A percentile compares a stretch with the other conserved stretches of the same genome.
Conservation (phyloP, 768 basidiomycete genomes). For the Pleurotus sapidus region DNA sequence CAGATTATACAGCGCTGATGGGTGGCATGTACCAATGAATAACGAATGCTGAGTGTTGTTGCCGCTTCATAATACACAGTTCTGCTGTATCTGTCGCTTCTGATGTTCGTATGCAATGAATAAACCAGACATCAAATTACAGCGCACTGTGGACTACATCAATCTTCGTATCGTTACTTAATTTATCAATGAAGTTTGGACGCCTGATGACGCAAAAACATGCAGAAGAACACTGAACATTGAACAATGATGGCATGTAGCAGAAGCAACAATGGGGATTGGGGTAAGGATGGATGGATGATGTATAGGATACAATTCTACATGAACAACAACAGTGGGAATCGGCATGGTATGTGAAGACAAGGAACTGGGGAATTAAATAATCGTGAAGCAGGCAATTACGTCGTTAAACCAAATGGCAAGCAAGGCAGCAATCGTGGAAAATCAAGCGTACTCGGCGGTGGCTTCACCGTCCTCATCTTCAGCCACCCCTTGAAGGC, state of each 20-base stretch:
- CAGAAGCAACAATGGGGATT: constrained; percentile 4
- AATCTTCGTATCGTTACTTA: too few relatives aligned
- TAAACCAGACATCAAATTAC: too few relatives aligned
- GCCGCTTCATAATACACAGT: too few relatives aligned
- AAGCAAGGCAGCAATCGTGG: not conserved
- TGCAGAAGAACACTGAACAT: too few relatives aligned
- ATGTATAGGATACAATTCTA: not conserved
- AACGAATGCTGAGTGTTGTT: not conserved
- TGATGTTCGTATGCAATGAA: too few relatives aligned
- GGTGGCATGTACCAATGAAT: constrained; percentile 19
- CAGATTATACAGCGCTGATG: constrained; percentile 54
- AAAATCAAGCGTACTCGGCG: constrained; percentile 1
- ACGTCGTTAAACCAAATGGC: not conserved
- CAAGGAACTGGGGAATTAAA: not conserved
- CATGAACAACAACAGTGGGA: not conserved
- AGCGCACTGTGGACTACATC: too few relatives aligned
- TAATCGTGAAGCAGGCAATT: not conserved
- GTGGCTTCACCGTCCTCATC: constrained; percentile 24
- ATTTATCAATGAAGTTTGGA: too few relatives aligned
- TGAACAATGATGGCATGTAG: constrained; percentile 1
- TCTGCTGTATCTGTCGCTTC: too few relatives aligned
- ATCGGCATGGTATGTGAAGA: not conserved
- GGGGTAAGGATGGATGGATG: not conserved
- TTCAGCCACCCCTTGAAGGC: constrained; percentile 83
- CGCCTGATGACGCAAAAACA: too few relatives aligned